phyloP scores from a whole-genome alignment of 78 protist genomes.

The Chrysochromulina tobinii region DNA sequence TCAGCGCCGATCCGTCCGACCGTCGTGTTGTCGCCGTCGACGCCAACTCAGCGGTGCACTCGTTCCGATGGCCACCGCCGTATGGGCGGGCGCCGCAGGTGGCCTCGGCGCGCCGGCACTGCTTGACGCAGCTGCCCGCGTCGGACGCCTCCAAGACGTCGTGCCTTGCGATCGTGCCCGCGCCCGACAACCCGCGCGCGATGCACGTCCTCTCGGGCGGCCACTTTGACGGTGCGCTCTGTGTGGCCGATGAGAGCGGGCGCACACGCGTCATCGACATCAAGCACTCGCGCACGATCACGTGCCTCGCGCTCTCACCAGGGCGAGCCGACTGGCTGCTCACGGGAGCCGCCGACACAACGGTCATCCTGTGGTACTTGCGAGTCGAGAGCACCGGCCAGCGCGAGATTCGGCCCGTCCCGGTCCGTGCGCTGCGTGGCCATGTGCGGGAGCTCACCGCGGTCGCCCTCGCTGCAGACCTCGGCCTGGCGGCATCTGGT shows the following conservation, averaged over 20 bases:
- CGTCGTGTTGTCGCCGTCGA: not conserved
- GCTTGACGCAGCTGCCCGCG: not conserved
- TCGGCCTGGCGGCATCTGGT: not conserved
- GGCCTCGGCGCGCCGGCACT: not conserved
- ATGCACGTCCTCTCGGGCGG: not conserved
- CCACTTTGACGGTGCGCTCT: constrained; percentile 1
- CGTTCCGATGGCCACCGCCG: not conserved
- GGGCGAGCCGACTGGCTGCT: not conserved
- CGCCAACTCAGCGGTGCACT: not conserved
- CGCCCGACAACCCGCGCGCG: not conserved
- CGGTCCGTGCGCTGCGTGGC: not conserved
- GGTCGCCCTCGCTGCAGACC: not conserved
- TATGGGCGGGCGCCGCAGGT: not conserved
- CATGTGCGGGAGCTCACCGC: constrained; percentile 14
- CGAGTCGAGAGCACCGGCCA: too few species aligned
- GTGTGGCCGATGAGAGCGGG: not conserved
- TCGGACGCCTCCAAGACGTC: not conserved
- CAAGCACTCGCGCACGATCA: not conserved
- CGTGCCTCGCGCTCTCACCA: not conserved
- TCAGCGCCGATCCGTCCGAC: too few species aligned
- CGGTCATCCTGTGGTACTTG: not conserved
- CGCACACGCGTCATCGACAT: not conserved
- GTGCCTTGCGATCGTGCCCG: not conserved
- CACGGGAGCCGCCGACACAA: not conserved
- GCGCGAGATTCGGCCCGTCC: not conserved